These are phyloP conservation scores for Tephrocybe sp. DNA, from an alignment of 768 basidiomycete species.

Conservation along the genomic window DNA sequence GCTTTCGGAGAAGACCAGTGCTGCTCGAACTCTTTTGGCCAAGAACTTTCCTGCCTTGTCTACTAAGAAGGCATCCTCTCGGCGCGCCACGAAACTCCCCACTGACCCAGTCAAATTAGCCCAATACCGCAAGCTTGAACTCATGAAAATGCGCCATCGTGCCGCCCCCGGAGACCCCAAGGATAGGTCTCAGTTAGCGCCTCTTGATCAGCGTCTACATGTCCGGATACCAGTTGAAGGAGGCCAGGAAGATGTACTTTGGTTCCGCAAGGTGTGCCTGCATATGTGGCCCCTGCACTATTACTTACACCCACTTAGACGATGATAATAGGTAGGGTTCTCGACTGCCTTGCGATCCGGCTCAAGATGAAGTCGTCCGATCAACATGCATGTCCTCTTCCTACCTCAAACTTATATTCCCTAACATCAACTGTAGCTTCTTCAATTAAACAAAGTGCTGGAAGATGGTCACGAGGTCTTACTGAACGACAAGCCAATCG, in stretches of 20 bases:
- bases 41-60: constrained; percentile 46
- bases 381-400: constrained; percentile 26
- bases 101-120: constrained; percentile 54
- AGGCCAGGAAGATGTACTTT: constrained; percentile 48
- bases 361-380: constrained; percentile 31
- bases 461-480: constrained; percentile 31
- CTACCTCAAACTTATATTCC: not conserved
- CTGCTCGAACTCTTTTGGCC: constrained; percentile 52
- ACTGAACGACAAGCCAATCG: constrained; percentile 48
- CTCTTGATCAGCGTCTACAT: constrained; percentile 59
- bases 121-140: constrained; percentile 55
- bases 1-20: constrained; percentile 37
- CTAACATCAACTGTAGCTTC: constrained; percentile 30
- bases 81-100: constrained; percentile 32
- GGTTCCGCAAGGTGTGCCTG: constrained; percentile 66
- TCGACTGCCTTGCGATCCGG: constrained; percentile 52
- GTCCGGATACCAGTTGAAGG: constrained; percentile 41
- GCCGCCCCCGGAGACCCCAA: constrained; percentile 65
- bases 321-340: constrained; percentile 55
- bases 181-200: constrained; percentile 44
- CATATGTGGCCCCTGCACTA: constrained; percentile 8
- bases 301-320: constrained; percentile 33
- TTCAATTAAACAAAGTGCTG: constrained; percentile 35
- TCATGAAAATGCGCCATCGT: constrained; percentile 75
- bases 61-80: constrained; percentile 18